Conservation (phyloP, 2,329 filamentous ascomycete species). For the Colletotrichum sidae region DNA sequence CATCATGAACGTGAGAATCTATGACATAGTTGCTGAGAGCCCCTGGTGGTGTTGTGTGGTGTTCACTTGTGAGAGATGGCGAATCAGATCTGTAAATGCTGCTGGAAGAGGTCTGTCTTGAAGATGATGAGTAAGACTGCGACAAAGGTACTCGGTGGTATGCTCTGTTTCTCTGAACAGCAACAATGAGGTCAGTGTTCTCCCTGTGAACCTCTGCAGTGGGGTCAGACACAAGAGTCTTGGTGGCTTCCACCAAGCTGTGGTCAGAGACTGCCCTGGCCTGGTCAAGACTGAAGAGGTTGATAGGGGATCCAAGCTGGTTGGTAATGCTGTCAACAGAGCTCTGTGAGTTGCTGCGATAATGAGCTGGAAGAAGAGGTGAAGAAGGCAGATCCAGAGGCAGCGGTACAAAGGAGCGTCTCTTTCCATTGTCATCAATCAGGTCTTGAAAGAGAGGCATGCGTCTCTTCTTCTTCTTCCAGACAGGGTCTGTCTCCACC, state of each 20-base stretch:
- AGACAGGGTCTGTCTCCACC: slow-evolving; percentile 9
- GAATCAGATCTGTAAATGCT: neutral
- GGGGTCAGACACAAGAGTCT: neutral
- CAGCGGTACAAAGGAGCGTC: slow-evolving; percentile 26
- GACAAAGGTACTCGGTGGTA: slow-evolving; percentile 1
- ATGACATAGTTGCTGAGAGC: too few species aligned
- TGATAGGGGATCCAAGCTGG: neutral
- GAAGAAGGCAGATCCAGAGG: slow-evolving; percentile 28
- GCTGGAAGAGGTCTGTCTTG: neutral
- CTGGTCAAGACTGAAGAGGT: slow-evolving; percentile 7
- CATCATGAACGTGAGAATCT: too few species aligned
- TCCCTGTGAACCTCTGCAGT: neutral
- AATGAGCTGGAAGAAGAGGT: slow-evolving; percentile 23
- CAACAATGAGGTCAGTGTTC: slow-evolving; percentile 10
- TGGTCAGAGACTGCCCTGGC: neutral
- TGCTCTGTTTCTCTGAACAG: slow-evolving; percentile 11
- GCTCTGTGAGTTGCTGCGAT: slow-evolving; percentile 17
- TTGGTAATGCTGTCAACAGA: neutral
- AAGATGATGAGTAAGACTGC: too few species aligned
- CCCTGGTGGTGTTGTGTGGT: neutral
- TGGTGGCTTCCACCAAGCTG: slow-evolving; percentile 1
- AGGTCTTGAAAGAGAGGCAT: neutral
- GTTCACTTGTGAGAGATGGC: too few species aligned
- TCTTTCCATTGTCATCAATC: slow-evolving; percentile 10
- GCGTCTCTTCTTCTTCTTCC: slow-evolving; percentile 17